Percentiles rank a stretch among this genome's conserved stretches.
These are phyloP conservation scores for Hemileccinum rubropunctum DNA, from an alignment of 768 basidiomycete species.

Conservation along the genomic window DNA sequence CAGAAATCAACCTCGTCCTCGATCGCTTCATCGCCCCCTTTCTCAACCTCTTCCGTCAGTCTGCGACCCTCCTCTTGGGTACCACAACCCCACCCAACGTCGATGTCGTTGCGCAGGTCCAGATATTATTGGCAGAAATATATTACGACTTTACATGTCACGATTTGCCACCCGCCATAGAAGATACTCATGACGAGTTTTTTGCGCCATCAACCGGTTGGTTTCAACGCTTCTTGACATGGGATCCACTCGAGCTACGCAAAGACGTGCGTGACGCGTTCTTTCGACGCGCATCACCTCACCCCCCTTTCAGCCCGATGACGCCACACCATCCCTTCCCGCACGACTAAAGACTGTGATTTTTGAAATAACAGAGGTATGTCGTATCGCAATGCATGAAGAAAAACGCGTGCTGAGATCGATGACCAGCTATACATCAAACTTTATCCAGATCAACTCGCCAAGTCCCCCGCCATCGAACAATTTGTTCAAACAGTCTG, in stretches of 20 bases:
- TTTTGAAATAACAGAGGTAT: conserved; percentile 86
- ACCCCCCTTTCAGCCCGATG: conserved; percentile 57
- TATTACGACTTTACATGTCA: conserved; percentile 95
- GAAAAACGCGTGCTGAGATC: not conserved
- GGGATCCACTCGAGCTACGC: conserved; percentile 68
- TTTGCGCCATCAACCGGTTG: conserved; percentile 68
- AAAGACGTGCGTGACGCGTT: conserved; percentile 51
- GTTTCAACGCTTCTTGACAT: conserved; percentile 78
- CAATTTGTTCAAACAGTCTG: conserved; percentile 87
- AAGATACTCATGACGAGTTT: conserved; percentile 82
- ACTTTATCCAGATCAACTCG: conserved; percentile 76
- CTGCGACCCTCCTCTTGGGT: conserved; percentile 50
- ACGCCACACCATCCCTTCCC: conserved; percentile 79
- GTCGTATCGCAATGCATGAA: not conserved
- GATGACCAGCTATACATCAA: conserved; percentile 67
- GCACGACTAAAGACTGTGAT: conserved; percentile 87
- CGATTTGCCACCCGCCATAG: conserved; percentile 91
- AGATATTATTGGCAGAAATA: conserved; percentile 78
- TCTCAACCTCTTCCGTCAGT: conserved; percentile 75
- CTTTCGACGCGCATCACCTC: conserved; percentile 1
- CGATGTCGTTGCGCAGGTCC: conserved; percentile 62
- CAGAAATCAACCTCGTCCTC: conserved; percentile 90
- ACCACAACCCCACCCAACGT: conserved; percentile 38
- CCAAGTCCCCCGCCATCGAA: conserved; percentile 59
- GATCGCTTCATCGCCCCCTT: conserved; percentile 81